Conservation (phyloP, 192 early-diverging fungal genomes). For the Obelidium mucronatum region DNA sequence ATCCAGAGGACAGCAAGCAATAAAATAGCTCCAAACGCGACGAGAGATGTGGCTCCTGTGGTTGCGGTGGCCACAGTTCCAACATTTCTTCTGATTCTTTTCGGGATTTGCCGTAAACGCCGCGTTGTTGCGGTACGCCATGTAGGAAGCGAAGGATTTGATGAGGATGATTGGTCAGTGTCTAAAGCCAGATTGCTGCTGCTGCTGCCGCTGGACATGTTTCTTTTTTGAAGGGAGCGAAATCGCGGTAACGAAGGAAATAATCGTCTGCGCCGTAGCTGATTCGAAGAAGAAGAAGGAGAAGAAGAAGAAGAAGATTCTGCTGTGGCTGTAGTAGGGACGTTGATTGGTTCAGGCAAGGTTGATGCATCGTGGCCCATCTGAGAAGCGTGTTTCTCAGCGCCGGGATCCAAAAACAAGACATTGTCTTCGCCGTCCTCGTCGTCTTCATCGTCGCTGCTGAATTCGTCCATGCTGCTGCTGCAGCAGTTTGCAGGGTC, state of each 20-base stretch:
- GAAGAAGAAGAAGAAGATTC: too few species aligned
- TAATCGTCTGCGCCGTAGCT: background rate
- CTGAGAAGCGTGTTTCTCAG: background rate
- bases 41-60: background rate
- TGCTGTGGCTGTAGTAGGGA: background rate
- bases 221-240: background rate
- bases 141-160: constrained; percentile 1
- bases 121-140: constrained; percentile 7
- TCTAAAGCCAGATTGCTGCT: background rate
- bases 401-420: background rate
- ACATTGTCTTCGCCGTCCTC: background rate
- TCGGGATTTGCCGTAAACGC: background rate
- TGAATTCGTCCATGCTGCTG: background rate
- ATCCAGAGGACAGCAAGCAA: constrained; percentile 19
- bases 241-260: background rate
- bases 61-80: background rate
- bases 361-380: background rate
- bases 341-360: background rate
- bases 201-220: background rate
- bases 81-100: background rate
- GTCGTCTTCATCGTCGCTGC: background rate
- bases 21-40: constrained; percentile 17
- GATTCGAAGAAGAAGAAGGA: background rate
- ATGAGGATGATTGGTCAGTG: background rate
- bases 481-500: background rate